Conservation (phyloP, 2,329 filamentous ascomycete species). For the Phoma sp. region DNA sequence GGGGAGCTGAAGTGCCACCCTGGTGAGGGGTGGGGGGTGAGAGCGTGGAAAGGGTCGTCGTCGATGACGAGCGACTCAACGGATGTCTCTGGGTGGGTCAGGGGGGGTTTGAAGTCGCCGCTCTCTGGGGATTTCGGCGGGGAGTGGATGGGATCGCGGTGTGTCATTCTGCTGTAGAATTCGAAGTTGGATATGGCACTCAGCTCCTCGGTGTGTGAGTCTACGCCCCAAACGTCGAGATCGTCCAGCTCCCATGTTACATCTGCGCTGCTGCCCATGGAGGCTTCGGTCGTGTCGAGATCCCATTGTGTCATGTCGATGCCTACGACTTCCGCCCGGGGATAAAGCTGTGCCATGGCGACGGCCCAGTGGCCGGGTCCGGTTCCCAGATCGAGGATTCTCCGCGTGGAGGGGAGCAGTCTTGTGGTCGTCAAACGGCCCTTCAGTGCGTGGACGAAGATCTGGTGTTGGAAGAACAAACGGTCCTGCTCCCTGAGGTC, state of each 20-base stretch:
- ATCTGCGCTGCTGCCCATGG: slow-evolving; percentile 28
- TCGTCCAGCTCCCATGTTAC: slow-evolving; percentile 49
- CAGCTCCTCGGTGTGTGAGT: slow-evolving; percentile 36
- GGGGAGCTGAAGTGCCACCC: slow-evolving; percentile 57
- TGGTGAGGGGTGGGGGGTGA: slow-evolving; percentile 26
- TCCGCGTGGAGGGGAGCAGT: slow-evolving; percentile 29
- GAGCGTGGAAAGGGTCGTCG: slow-evolving; percentile 20
- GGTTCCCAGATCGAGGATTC: slow-evolving; percentile 53
- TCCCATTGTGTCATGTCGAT: slow-evolving; percentile 58
- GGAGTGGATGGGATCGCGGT: slow-evolving; percentile 27
- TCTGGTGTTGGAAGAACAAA: slow-evolving; percentile 66
- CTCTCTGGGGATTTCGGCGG: slow-evolving; percentile 15
- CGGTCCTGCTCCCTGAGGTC: slow-evolving; percentile 70
- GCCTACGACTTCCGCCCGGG: slow-evolving; percentile 56
- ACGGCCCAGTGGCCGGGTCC: slow-evolving; percentile 59
- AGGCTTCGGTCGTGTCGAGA: slow-evolving; percentile 55
- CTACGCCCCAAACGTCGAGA: slow-evolving; percentile 43
- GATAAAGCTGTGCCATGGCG: slow-evolving; percentile 53
- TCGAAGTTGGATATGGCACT: slow-evolving; percentile 29
- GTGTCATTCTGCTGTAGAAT: slow-evolving; percentile 30
- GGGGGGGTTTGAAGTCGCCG: slow-evolving; percentile 2
- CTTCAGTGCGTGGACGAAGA: slow-evolving; percentile 57
- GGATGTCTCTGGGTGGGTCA: slow-evolving; percentile 23
- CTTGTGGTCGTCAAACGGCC: slow-evolving; percentile 46
- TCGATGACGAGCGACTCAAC: slow-evolving; percentile 32